Conservation (phyloP, 2,329 filamentous ascomycete genomes). For the Ophiostoma novo-ulmi region DNA sequence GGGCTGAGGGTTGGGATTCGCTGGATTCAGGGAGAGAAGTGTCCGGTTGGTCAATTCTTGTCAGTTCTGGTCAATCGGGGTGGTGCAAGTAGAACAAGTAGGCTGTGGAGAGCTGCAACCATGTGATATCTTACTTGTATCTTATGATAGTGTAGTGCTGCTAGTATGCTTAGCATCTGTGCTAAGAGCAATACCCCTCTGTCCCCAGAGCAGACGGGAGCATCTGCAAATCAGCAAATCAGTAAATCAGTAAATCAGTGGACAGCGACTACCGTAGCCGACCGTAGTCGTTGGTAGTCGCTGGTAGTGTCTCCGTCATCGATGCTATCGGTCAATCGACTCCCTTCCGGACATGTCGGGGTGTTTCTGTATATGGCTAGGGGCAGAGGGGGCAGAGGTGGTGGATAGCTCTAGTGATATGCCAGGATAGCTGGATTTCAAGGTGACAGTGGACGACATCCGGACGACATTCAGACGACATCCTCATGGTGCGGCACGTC, state of each 20-base stretch:
- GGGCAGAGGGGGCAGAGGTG: neutral
- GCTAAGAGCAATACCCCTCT: neutral
- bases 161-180: neutral
- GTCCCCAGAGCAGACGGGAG: neutral
- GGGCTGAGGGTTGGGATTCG: neutral
- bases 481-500: no score
- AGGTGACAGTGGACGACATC: neutral
- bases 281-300: neutral
- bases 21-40: neutral
- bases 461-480: neutral
- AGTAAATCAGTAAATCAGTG: constrained; percentile 3
- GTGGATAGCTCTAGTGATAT: neutral
- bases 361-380: constrained; percentile 1
- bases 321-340: neutral
- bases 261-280: neutral
- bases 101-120: neutral
- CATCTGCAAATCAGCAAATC: neutral
- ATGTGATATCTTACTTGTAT: no score
- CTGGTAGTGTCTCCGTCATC: neutral
- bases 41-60: no score
- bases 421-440: no score
- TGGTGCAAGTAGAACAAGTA: neutral
- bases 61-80: no score
- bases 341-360: neutral
- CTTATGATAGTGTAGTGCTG: no score